These are phyloP conservation scores for Taxawa tesnikishii DNA, from an alignment of 2,329 filamentous ascomycete genomes.

Conservation along the genomic window DNA sequence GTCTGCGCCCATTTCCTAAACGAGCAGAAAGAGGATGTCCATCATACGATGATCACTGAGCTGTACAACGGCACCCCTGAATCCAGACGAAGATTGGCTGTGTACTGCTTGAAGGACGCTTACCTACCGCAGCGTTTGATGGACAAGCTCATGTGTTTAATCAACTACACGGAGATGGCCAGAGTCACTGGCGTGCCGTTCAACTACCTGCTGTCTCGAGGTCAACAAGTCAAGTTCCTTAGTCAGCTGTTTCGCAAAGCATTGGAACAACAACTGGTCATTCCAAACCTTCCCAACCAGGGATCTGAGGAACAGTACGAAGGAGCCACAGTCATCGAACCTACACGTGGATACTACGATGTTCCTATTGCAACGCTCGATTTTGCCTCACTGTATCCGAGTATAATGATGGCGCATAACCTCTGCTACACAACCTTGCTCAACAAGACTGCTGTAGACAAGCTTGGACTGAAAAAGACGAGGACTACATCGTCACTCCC, in stretches of 20 bases:
- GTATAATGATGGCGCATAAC: slow-evolving; percentile 98
- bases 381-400: slow-evolving; percentile 96
- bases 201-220: slow-evolving; percentile 81
- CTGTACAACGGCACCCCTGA: slow-evolving; percentile 93
- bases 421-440: slow-evolving; percentile 93
- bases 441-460: slow-evolving; percentile 65
- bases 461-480: slow-evolving; percentile 69
- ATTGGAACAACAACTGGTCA: slow-evolving; percentile 81
- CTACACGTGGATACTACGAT: slow-evolving; percentile 83
- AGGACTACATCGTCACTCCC: slow-evolving; percentile 93
- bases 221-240: slow-evolving; percentile 95
- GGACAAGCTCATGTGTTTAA: slow-evolving; percentile 96
- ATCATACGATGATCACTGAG: slow-evolving; percentile 98
- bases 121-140: slow-evolving; percentile 88
- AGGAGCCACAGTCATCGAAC: slow-evolving; percentile 96
- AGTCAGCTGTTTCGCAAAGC: slow-evolving; percentile 96
- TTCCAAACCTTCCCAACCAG: slow-evolving; percentile 70
- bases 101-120: slow-evolving; percentile 96
- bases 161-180: slow-evolving; percentile 99
- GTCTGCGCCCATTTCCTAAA: slow-evolving; percentile 90
- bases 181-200: slow-evolving; percentile 98
- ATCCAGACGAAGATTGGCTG: slow-evolving; percentile 74
- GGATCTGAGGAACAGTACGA: slow-evolving; percentile 79
- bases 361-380: slow-evolving; percentile 93
- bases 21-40: slow-evolving; percentile 97